These are phyloP conservation scores for Claviceps arundinis DNA, from an alignment of 2,329 filamentous ascomycete species.

Conservation along the genomic window DNA sequence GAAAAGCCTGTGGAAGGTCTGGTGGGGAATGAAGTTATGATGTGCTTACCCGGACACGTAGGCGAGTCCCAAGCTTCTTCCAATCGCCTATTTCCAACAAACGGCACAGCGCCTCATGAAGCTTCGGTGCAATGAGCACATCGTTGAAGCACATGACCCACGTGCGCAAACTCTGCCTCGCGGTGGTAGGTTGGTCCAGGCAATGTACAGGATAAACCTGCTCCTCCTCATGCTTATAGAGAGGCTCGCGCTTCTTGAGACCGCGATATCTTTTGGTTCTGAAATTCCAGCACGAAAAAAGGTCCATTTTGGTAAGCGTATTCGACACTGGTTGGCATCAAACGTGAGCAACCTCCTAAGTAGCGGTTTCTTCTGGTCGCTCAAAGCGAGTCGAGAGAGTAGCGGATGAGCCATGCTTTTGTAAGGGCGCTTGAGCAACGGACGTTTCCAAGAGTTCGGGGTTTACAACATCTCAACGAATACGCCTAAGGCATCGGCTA, in stretches of 20 bases:
- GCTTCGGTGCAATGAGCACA: conserved; percentile 4
- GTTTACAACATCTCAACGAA: neutral
- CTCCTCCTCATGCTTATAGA: neutral
- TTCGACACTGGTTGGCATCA: neutral
- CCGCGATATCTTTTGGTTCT: neutral
- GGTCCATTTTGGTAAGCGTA: conserved; percentile 1
- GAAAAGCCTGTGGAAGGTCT: neutral
- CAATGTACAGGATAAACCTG: conserved; percentile 4
- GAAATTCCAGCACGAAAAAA: neutral
- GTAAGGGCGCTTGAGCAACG: neutral
- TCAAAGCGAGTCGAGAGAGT: neutral
- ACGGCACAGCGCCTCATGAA: conserved; percentile 3
- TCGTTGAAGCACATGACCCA: conserved; percentile 9
- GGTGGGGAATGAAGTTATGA: neutral
- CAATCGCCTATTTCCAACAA: conserved; percentile 6
- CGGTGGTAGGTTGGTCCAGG: conserved; percentile 1
- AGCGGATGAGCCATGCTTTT: neutral
- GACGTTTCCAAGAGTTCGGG: neutral
- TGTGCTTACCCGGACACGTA: conserved; percentile 3
- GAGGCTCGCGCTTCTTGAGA: neutral
- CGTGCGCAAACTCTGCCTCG: conserved; percentile 2
- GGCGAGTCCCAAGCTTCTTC: conserved; percentile 5
- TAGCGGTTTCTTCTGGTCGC: neutral
- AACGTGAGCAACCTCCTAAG: neutral
- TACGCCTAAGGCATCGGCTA: neutral